A percentile compares a stretch with the other conserved stretches of the same genome.
These are phyloP conservation scores for Xylariaceae sp. DNA, from an alignment of 2,329 filamentous ascomycete species.

Conservation along the genomic window DNA sequence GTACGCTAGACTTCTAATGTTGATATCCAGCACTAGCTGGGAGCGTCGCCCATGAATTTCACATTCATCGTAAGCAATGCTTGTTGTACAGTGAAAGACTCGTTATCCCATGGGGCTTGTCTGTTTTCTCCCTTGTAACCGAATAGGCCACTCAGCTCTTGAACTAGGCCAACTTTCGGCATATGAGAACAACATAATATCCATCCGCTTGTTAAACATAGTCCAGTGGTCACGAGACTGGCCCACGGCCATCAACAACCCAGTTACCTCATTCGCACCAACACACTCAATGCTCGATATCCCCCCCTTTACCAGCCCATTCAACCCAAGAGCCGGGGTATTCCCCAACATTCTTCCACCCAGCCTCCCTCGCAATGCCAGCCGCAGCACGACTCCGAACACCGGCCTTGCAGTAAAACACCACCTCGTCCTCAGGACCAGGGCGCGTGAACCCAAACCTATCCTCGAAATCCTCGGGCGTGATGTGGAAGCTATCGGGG, in stretches of 20 bases:
- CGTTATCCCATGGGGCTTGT: too few relatives aligned
- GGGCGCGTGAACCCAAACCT: constrained; percentile 75
- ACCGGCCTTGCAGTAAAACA: constrained; percentile 94
- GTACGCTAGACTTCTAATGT: too few relatives aligned
- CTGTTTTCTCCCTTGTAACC: too few relatives aligned
- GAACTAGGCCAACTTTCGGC: background rate
- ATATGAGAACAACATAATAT: background rate
- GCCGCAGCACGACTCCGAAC: constrained; percentile 78
- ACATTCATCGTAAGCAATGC: too few relatives aligned
- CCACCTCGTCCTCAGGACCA: constrained; percentile 41
- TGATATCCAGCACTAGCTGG: too few relatives aligned
- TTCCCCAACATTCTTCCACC: constrained; percentile 68
- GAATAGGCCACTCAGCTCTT: too few relatives aligned
- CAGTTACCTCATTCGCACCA: background rate
- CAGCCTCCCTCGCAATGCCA: constrained; percentile 68
- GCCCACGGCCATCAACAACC: background rate
- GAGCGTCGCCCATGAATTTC: too few relatives aligned
- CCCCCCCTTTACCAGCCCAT: constrained; percentile 72
- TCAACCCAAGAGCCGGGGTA: constrained; percentile 77
- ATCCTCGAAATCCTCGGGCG: constrained; percentile 75
- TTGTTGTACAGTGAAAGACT: too few relatives aligned
- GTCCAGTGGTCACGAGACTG: background rate
- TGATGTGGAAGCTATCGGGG: constrained; percentile 75
- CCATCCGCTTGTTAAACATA: background rate
- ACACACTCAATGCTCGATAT: constrained; percentile 42